phyloP scores from a whole-genome alignment of 176 grass and related monocot species.

The Zoysia pacifica region DNA sequence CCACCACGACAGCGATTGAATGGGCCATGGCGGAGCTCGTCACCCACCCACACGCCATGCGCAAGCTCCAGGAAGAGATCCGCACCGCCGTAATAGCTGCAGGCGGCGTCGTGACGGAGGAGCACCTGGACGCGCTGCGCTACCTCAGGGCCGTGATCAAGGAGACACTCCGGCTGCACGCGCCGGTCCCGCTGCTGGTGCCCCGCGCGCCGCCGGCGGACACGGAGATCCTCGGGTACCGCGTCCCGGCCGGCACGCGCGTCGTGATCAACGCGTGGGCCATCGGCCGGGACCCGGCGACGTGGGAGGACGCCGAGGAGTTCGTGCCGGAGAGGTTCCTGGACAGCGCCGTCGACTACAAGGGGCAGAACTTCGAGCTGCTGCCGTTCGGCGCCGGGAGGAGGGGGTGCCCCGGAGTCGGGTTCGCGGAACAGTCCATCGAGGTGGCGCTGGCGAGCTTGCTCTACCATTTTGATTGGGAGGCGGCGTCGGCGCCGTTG shows the following conservation, averaged over 20 bases:
- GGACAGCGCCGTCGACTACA: constrained; percentile 27
- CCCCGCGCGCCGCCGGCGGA: constrained; percentile 29
- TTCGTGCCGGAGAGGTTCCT: constrained; percentile 46
- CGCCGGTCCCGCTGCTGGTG: constrained; percentile 25
- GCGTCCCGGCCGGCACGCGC: constrained; percentile 17
- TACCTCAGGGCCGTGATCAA: constrained; percentile 41
- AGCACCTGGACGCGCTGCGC: not conserved
- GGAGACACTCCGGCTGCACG: constrained; percentile 50
- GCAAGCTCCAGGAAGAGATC: constrained; percentile 37
- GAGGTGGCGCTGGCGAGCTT: no score
- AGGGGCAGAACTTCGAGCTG: constrained; percentile 38
- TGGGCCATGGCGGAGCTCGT: constrained; percentile 49
- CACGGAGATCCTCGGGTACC: constrained; percentile 25
- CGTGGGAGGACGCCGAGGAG: constrained; percentile 43
- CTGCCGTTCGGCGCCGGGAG: constrained; percentile 56
- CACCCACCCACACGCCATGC: constrained; percentile 25
- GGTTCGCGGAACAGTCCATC: no score
- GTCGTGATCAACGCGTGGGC: constrained; percentile 46
- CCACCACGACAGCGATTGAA: not conserved
- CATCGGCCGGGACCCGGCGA: constrained; percentile 28
- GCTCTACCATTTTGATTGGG: constrained; percentile 43
- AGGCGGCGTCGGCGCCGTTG: not conserved
- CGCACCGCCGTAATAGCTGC: not conserved
- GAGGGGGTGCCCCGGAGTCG: constrained; percentile 41
- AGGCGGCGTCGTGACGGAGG: constrained; percentile 3